These are phyloP conservation scores for Hypoxylon rubiginosum DNA, from an alignment of 2,329 filamentous ascomycete genomes.

Conservation along the genomic window DNA sequence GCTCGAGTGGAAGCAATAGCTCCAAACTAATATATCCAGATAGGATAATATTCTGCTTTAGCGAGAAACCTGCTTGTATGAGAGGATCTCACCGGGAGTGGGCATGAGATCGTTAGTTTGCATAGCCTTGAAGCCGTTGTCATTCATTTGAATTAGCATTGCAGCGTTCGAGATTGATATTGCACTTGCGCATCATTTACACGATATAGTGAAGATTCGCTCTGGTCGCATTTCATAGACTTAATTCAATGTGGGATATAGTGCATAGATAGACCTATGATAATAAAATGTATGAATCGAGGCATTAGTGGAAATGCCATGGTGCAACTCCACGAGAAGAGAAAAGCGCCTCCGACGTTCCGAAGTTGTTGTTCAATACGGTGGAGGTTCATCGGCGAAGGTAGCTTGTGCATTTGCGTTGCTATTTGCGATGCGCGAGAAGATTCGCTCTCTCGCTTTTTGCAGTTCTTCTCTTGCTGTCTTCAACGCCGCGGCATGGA, in stretches of 20 bases:
- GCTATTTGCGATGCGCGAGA: conserved; percentile 49
- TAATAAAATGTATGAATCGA: background rate
- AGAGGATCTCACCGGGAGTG: background rate
- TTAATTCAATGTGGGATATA: background rate
- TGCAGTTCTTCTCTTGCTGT: conserved; percentile 58
- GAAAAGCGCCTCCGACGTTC: background rate
- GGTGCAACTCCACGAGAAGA: background rate
- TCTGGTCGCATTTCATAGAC: background rate
- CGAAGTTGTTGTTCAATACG: conserved; percentile 24
- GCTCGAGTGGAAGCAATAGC: background rate
- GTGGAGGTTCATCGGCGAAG: conserved; percentile 33
- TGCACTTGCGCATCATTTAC: background rate
- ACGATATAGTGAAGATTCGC: background rate
- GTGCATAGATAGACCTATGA: background rate
- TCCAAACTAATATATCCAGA: background rate
- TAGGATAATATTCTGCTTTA: background rate
- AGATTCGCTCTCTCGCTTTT: conserved; percentile 59
- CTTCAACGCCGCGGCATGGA: conserved; percentile 52
- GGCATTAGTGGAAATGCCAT: background rate
- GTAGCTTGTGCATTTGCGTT: background rate
- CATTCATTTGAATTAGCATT: conserved; percentile 25
- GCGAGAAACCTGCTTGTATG: background rate
- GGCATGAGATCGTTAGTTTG: background rate
- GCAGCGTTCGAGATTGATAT: conserved; percentile 16
- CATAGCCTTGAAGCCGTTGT: conserved; percentile 8